These are phyloP conservation scores for Lactifluus echinatus DNA, from an alignment of 768 basidiomycete species.

Conservation along the genomic window DNA sequence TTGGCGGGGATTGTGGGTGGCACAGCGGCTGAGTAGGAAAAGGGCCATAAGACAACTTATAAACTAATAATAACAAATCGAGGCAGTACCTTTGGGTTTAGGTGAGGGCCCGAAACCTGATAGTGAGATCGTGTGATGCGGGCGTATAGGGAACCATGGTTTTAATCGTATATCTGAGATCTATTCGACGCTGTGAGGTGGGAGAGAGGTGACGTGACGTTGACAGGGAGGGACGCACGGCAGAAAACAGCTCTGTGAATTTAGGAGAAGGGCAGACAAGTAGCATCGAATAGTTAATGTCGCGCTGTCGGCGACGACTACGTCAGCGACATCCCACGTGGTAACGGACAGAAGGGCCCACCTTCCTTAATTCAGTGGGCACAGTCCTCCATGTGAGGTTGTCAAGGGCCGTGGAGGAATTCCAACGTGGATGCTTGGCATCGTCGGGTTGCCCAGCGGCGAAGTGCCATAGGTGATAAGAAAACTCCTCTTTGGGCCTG, in stretches of 20 bases:
- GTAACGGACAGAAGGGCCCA: not conserved
- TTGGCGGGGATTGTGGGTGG: conserved; percentile 16
- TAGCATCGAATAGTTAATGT: conserved; percentile 17
- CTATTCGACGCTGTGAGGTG: conserved; percentile 5
- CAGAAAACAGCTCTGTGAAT: conserved; percentile 13
- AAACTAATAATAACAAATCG: not conserved
- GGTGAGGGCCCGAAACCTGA: conserved; percentile 15
- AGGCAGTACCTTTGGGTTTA: conserved; percentile 18
- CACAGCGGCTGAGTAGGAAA: not conserved
- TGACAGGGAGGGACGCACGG: conserved; percentile 11
- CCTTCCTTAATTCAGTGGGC: conserved; percentile 16
- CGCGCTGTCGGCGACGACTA: conserved; percentile 8
- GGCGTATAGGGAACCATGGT: conserved; percentile 17
- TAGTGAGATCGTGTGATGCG: conserved; percentile 13
- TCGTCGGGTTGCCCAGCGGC: conserved; percentile 19
- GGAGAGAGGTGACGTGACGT: conserved; percentile 3
- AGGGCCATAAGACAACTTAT: not conserved
- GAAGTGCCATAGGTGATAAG: conserved; percentile 18
- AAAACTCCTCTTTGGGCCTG: conserved; percentile 10
- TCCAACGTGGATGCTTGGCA: conserved; percentile 12
- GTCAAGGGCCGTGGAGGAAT: conserved; percentile 14
- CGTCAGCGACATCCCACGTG: not conserved
- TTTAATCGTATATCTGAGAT: not conserved
- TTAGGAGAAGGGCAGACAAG: conserved; percentile 15
- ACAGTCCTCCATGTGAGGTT: conserved; percentile 16